Evolutionary conservation across 805 yeast species (phyloP), one percentile per base, ranked within the genome.

Genomic region (Wickerhamiella parazyma): DNA sequence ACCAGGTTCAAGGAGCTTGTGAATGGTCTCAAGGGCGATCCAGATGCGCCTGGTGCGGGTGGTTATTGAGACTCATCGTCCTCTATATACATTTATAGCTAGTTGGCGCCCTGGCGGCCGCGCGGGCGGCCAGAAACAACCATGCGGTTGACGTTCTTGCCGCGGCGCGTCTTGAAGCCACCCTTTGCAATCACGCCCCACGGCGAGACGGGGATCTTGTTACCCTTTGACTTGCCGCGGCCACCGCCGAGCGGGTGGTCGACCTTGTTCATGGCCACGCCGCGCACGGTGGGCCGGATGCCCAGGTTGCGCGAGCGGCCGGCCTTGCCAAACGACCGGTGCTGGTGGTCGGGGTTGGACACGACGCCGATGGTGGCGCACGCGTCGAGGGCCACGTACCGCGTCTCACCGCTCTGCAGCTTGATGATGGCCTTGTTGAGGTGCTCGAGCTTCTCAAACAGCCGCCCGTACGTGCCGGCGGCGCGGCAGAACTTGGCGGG

Each of bases 181-280:
- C 91, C 93, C 72, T 89, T 89, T 34, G 89, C 80, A 57, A 81
- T 64, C 48, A 78, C 79, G 57, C 98, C 98, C 95, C 97, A 89
- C 62, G 93, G 93, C 45, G 95, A 82, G 70, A 81, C 84, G 16
- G 97, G 83, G 47, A 81, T 72, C 68, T 85, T 89, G 66, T 89
- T 87, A 51, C 95, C 84, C 77, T 91, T 91, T 48, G 94, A 82
- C 65, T 91, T 91, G 75, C 98, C 98, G 73, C 98, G 79, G 68
- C 98, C 98, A 79, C 98, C 98, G 71, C 98, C 98, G 58, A 85
- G 87, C 51, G 98, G 98, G 69, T 91, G 98, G 65, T 91, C 96
- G 60, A 78, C 76, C 51, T 91, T 91, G 67, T 91, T 91, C 95
- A 84, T 85, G 40, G 98, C 97, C 55, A 85, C 83, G 74, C 98